Evolutionary conservation across 2,329 filamentous ascomycete genomes (phyloP).

Genomic region (Exophiala mesophila): DNA sequence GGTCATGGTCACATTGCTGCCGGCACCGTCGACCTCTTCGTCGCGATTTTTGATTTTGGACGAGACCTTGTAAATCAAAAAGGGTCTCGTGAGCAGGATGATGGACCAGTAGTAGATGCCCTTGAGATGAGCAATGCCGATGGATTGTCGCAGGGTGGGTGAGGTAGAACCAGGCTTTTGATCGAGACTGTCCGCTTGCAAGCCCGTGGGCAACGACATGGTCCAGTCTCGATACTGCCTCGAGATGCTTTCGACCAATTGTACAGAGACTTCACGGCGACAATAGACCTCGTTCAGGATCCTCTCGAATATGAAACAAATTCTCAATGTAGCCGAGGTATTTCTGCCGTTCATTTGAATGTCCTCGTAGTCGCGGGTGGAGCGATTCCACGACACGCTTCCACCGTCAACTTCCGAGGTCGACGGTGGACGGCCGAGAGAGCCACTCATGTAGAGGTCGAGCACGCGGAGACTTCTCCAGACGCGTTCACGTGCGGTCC

Average conservation of each 20-base stretch:
- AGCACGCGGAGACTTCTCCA: constrained; percentile 51
- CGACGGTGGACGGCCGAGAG: constrained; percentile 49
- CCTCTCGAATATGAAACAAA: constrained; percentile 40
- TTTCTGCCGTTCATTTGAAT: constrained; percentile 35
- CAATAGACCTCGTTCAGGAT: constrained; percentile 42
- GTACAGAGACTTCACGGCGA: constrained; percentile 39
- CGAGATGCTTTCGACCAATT: constrained; percentile 39
- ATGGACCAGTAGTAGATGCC: constrained; percentile 52
- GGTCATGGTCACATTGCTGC: constrained; percentile 24
- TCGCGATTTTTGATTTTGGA: constrained; percentile 22
- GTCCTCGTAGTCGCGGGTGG: constrained; percentile 31
- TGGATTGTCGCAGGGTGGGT: constrained; percentile 31
- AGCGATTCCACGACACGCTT: constrained; percentile 25
- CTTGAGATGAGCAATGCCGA: constrained; percentile 48
- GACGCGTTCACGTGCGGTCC: constrained; percentile 43
- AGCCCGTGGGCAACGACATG: constrained; percentile 39
- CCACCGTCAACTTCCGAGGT: constrained; percentile 47
- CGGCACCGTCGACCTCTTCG: constrained; percentile 16
- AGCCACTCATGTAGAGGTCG: constrained; percentile 49
- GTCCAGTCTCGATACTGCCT: constrained; percentile 41
- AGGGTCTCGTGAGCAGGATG: constrained; percentile 50
- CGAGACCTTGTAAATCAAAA: constrained; percentile 49
- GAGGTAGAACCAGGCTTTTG: constrained; percentile 27
- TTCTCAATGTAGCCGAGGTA: constrained; percentile 44
- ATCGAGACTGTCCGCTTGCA: constrained; percentile 43